Evolutionary conservation across 208 protist genomes (phyloP).

Genomic region (Angomonas ambiguus): DNA sequence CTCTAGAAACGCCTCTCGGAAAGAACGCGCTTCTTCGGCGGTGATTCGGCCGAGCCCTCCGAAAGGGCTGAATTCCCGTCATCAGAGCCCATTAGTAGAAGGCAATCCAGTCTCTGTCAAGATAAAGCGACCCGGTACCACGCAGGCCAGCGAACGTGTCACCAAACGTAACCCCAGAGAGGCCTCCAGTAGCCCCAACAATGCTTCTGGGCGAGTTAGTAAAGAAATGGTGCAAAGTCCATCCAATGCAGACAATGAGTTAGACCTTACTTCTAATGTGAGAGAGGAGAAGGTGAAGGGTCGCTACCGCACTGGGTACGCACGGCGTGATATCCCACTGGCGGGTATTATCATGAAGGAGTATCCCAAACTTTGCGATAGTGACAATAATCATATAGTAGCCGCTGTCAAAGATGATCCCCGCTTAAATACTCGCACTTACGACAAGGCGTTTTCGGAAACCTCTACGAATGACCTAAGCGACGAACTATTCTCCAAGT

Average conservation of each 20-base stretch:
- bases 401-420: slow-evolving; percentile 20
- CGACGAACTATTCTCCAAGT: slow-evolving; percentile 25
- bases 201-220: neutral
- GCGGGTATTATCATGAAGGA: slow-evolving; percentile 37
- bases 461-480: slow-evolving; percentile 25
- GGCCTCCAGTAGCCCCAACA: neutral
- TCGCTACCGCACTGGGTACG: slow-evolving; percentile 14
- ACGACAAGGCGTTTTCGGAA: slow-evolving; percentile 22
- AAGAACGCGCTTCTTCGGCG: neutral
- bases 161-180: slow-evolving; percentile 18
- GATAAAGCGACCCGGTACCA: slow-evolving; percentile 5
- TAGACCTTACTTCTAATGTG: neutral
- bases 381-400: slow-evolving; percentile 23
- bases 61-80: neutral
- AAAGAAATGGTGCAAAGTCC: slow-evolving; percentile 7
- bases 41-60: slow-evolving; percentile 2
- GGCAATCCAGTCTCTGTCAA: neutral
- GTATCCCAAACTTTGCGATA: slow-evolving; percentile 30
- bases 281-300: slow-evolving; percentile 10
- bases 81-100: neutral
- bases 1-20: neutral
- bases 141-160: slow-evolving; percentile 1
- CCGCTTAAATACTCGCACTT: slow-evolving; percentile 13
- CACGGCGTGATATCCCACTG: slow-evolving; percentile 23
- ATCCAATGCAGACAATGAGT: neutral